phyloP scores from a whole-genome alignment of 1,284 basidiomycete genomes.

The Ganoderma meredithae region DNA sequence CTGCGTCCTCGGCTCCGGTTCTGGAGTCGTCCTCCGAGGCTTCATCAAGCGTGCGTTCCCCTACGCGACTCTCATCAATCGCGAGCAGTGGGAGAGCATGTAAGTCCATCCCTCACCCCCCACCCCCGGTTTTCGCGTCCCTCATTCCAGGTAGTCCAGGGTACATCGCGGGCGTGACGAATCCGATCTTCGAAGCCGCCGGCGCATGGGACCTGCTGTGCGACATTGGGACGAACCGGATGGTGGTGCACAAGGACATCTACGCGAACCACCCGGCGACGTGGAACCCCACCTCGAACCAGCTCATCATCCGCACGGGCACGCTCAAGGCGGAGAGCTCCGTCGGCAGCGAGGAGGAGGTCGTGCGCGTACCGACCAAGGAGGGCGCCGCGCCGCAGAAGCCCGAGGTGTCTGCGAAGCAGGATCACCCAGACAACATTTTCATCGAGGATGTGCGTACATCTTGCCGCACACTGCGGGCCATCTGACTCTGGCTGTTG shows the following conservation, averaged over 20 bases:
- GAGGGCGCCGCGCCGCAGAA: slow-evolving; percentile 44
- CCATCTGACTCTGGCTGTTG: no score
- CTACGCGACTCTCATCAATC: slow-evolving; percentile 89
- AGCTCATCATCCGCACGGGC: slow-evolving; percentile 59
- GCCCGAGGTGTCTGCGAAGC: slow-evolving; percentile 60
- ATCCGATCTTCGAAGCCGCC: slow-evolving; percentile 92
- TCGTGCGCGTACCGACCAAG: slow-evolving; percentile 51
- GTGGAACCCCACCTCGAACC: slow-evolving; percentile 48
- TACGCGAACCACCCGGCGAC: slow-evolving; percentile 62
- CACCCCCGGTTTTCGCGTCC: not conserved
- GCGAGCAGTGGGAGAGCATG: slow-evolving; percentile 91
- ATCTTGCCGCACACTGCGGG: no score
- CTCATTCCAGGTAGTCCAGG: slow-evolving; percentile 63
- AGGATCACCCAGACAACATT: slow-evolving; percentile 77
- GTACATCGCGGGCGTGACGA: slow-evolving; percentile 96
- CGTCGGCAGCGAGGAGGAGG: slow-evolving; percentile 67
- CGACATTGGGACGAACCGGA: slow-evolving; percentile 86
- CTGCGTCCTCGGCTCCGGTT: slow-evolving; percentile 91
- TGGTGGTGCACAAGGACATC: slow-evolving; percentile 89
- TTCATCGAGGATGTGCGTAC: slow-evolving; percentile 91
- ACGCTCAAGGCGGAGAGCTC: slow-evolving; percentile 69
- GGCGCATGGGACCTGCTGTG: slow-evolving; percentile 93
- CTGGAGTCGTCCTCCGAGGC: slow-evolving; percentile 84
- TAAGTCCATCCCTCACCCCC: slow-evolving; percentile 48
- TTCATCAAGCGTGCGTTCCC: slow-evolving; percentile 93